Evolutionary conservation across 2,329 filamentous ascomycete species (phyloP).

Genomic region (Fusarium beomiforme): DNA sequence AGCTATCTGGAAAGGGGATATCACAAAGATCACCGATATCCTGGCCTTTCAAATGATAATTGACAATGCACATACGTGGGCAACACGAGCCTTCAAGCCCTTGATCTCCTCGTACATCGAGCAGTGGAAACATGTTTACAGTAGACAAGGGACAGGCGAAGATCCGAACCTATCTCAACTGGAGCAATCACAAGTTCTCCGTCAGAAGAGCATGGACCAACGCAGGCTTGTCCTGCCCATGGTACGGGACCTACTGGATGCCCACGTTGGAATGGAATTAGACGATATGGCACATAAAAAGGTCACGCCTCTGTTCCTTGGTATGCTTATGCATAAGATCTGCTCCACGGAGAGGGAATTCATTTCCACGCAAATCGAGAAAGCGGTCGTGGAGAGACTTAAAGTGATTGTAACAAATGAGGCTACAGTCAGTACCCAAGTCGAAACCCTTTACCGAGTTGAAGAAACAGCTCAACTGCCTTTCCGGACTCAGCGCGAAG

Average conservation of each 20-base stretch:
- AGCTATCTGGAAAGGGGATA: conserved; percentile 31
- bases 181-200: neutral
- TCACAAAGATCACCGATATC: conserved; percentile 10
- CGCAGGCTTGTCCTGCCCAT: neutral
- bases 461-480: neutral
- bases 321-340: conserved; percentile 16
- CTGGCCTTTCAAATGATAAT: conserved; percentile 26
- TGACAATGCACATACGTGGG: conserved; percentile 39
- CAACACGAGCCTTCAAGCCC: conserved; percentile 30
- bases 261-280: neutral
- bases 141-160: accelerated
- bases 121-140: conserved; percentile 18
- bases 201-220: neutral
- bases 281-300: neutral
- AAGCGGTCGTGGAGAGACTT: neutral
- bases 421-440: neutral
- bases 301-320: conserved; percentile 14
- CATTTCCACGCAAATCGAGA: neutral
- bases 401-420: neutral
- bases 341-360: neutral
- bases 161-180: accelerated
- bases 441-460: neutral
- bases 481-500: neutral
- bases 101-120: conserved; percentile 29
- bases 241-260: neutral